Conservation (phyloP, 257 asterid genomes). For the Catharanthus roseus region DNA sequence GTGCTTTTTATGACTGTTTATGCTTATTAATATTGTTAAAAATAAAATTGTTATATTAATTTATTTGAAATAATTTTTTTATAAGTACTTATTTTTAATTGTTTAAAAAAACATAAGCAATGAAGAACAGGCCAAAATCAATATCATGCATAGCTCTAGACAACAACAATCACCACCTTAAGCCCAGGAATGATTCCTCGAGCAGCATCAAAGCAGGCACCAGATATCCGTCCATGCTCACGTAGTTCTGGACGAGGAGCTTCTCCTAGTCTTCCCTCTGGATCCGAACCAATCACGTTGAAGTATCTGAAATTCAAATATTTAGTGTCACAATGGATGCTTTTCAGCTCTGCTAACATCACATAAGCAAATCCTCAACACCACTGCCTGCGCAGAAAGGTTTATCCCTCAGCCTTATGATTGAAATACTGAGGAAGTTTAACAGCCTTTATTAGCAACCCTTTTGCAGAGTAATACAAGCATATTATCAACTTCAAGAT, state of each 20-base stretch:
- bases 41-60: too few species aligned
- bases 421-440: neutral
- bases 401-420: conserved; percentile 3
- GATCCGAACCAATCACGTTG: conserved; percentile 64
- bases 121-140: too few species aligned
- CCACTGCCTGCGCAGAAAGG: neutral
- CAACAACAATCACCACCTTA: conserved; percentile 41
- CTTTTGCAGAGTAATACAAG: neutral
- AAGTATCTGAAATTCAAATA: conserved; percentile 34
- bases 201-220: conserved; percentile 95
- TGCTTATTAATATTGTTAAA: too few species aligned
- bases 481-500: neutral
- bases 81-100: too few species aligned
- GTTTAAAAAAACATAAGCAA: too few species aligned
- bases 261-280: conserved; percentile 92
- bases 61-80: too few species aligned
- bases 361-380: neutral
- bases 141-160: too few species aligned
- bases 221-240: conserved; percentile 88
- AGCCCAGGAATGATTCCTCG: conserved; percentile 82
- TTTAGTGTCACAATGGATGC: conserved; percentile 1
- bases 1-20: too few species aligned
- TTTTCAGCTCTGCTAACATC: conserved; percentile 6
- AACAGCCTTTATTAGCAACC: neutral
- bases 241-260: conserved; percentile 92